Evolutionary conservation across 352 stramenopile species (phyloP), one percentile per base, ranked within the genome.

Genomic region (Pythium periplocum): DNA sequence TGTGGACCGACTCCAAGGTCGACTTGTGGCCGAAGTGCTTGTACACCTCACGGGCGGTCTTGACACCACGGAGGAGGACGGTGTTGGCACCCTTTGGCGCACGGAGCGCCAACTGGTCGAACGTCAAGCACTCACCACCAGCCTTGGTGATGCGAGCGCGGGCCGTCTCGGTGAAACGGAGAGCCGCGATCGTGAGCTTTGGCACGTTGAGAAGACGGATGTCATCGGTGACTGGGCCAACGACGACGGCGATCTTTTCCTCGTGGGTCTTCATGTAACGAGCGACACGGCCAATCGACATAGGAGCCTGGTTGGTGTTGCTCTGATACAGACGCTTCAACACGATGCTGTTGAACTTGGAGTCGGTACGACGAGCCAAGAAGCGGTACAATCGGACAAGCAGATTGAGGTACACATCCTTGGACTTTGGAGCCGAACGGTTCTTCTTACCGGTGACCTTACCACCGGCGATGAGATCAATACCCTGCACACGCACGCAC

Each of bases 191-290:
- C 44, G 83, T 93, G 62, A 99, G 75, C 80, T 98, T 98, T 44
- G 96, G 96, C 56, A 98, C 87, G 64, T 97, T 96, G 57, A 92
- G 70, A 66, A 99, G 92, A 83, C 97, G 94, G 53, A 99, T 96
- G 82, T 99, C 97, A 70, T 99, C 96, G 49, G 97, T 99, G 64
- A 99, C 89, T 55, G 97, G 98, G 62, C 82, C 96, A 39, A 99
- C 97, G 46, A 99, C 80, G 47, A 99, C 97, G 47, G 96, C 96
- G 59, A 96, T 98, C 86, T 99, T 99, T 61, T 84, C 94, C 60
- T 99, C 96, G 86, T 99, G 98, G 55, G 88, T 95, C 73, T 92
- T 98, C 96, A 99, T 99, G 91, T 98, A 98, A 66, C 95, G 93
- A 59, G 85, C 82, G 45, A 99, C 79, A 66, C 96, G 86, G 65